These are phyloP conservation scores for Neurospora sp. DNA, from an alignment of 495 filamentous ascomycete species.

Conservation along the genomic window DNA sequence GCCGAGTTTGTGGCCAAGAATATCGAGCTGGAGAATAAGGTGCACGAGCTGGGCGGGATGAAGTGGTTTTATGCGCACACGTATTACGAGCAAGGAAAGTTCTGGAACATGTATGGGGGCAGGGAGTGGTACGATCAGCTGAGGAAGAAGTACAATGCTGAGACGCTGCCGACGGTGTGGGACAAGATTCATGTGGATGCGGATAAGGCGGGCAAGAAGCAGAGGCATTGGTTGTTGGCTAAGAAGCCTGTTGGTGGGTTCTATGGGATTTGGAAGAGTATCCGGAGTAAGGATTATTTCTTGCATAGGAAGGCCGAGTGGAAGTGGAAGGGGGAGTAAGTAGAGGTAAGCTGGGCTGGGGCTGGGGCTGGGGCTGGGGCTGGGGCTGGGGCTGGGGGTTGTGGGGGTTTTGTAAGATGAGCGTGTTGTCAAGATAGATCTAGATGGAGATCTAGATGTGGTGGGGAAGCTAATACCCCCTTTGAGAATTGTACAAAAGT, in stretches of 20 bases:
- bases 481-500: too few species aligned
- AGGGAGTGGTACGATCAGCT: slow-evolving; percentile 41
- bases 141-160: slow-evolving; percentile 40
- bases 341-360: background rate
- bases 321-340: slow-evolving; percentile 31
- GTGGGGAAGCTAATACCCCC: too few species aligned
- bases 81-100: slow-evolving; percentile 45
- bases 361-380: too few species aligned
- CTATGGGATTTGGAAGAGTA: slow-evolving; percentile 45
- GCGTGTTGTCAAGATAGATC: too few species aligned
- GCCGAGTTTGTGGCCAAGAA: slow-evolving; percentile 45
- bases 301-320: slow-evolving; percentile 41
- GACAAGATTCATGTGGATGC: slow-evolving; percentile 43
- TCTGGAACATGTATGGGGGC: slow-evolving; percentile 45
- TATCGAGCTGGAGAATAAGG: slow-evolving; percentile 51
- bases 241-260: slow-evolving; percentile 42
- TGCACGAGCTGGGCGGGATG: slow-evolving; percentile 54
- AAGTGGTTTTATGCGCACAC: slow-evolving; percentile 54
- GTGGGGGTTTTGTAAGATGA: too few species aligned
- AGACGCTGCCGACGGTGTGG: slow-evolving; percentile 43
- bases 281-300: slow-evolving; percentile 44
- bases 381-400: too few species aligned
- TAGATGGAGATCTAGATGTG: too few species aligned
- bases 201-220: slow-evolving; percentile 13
- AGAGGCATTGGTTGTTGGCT: slow-evolving; percentile 27